These are phyloP conservation scores for Erodium texanum DNA, from an alignment of 441 rosid species.

Conservation along the genomic window DNA sequence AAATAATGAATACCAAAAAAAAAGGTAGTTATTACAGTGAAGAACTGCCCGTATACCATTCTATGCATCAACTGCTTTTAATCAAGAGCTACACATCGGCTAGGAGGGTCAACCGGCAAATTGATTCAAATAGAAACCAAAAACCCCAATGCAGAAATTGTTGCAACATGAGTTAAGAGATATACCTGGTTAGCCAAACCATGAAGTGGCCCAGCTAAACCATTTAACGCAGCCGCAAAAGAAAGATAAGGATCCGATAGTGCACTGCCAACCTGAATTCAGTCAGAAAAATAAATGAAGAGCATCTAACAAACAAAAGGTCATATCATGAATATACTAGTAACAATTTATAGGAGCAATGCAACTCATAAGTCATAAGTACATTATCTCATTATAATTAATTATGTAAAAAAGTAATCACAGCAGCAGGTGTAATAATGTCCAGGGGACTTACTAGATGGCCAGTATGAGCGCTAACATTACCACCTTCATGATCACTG, in stretches of 20 bases:
- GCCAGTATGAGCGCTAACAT: slow-evolving; percentile 97
- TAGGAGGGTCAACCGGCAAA: background rate
- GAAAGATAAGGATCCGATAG: slow-evolving; percentile 96
- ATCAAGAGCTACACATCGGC: background rate
- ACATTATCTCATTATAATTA: background rate
- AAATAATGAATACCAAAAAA: background rate
- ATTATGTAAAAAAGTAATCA: background rate
- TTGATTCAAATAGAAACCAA: background rate
- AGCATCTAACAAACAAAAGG: background rate
- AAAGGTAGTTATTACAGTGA: background rate
- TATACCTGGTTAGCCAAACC: slow-evolving; percentile 97
- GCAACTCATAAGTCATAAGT: background rate
- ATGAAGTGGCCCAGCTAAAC: slow-evolving; percentile 98
- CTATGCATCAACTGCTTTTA: background rate
- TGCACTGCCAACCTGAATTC: slow-evolving; percentile 81
- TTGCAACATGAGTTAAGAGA: slow-evolving; percentile 6
- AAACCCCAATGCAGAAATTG: background rate
- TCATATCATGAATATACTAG: slow-evolving; percentile 5
- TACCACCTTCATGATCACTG: slow-evolving; percentile 99
- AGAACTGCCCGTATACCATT: background rate
- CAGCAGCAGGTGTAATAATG: background rate
- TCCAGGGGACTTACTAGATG: slow-evolving; percentile 57
- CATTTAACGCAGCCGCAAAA: slow-evolving; percentile 92
- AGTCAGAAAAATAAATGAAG: slow-evolving; percentile 7
- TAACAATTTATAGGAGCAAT: slow-evolving; percentile 6